A percentile compares a stretch with the other conserved stretches of the same genome.
Evolutionary conservation across 257 asterid genomes (phyloP).

Genomic region (Leptodermis oblonga): DNA sequence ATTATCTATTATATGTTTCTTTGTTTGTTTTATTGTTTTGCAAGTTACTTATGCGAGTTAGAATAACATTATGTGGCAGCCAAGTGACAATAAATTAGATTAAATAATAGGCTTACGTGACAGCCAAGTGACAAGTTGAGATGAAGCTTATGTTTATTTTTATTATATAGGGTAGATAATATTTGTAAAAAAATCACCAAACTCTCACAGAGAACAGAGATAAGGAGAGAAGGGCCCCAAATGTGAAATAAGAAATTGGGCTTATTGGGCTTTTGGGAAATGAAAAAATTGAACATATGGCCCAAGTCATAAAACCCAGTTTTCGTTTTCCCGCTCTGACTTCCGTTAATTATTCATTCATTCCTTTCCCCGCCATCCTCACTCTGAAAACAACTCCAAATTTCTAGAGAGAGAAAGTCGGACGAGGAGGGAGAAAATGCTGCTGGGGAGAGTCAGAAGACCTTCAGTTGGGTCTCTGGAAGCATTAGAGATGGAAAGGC

Average conservation of each 20-base stretch:
- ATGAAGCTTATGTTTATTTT: too few relatives aligned
- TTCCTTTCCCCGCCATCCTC: not conserved
- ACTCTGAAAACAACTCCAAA: not conserved
- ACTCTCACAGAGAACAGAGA: too few relatives aligned
- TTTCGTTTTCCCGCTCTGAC: not conserved
- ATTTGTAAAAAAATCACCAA: too few relatives aligned
- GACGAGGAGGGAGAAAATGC: slow-evolving; percentile 8
- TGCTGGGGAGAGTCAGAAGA: slow-evolving; percentile 67
- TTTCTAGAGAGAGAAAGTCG: not conserved
- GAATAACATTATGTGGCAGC: too few relatives aligned
- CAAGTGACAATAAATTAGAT: too few relatives aligned
- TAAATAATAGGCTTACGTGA: too few relatives aligned
- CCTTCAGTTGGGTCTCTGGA: slow-evolving; percentile 53
- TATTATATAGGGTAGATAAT: too few relatives aligned
- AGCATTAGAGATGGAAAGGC: slow-evolving; percentile 59
- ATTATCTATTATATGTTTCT: too few relatives aligned
- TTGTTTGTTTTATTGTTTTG: too few relatives aligned
- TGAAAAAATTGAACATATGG: not conserved
- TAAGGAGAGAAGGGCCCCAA: too few relatives aligned
- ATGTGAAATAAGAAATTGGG: not conserved
- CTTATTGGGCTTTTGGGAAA: not conserved
- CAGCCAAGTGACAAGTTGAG: too few relatives aligned
- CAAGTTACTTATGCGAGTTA: too few relatives aligned
- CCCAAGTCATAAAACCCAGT: not conserved
- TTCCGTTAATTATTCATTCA: not conserved